phyloP scores from a whole-genome alignment of 495 filamentous ascomycete genomes.

The Friedmanniomyces simplex region DNA sequence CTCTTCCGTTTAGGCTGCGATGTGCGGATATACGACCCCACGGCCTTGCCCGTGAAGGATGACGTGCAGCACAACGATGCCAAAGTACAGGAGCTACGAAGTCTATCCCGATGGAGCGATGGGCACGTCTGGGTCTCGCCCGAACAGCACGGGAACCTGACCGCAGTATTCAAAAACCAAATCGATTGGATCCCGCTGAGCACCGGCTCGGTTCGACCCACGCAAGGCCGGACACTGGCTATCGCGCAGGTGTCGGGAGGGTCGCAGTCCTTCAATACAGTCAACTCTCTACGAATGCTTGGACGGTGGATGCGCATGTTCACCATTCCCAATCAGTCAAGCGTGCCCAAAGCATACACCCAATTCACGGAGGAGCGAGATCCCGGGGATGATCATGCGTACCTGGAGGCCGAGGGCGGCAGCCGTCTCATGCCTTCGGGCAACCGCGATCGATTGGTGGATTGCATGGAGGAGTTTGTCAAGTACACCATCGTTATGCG shows the following conservation, averaged over 20 bases:
- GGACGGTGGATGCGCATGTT: constrained; percentile 77
- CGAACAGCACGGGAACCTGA: constrained; percentile 64
- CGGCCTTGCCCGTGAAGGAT: constrained; percentile 53
- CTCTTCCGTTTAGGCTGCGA: constrained; percentile 60
- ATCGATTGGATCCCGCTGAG: constrained; percentile 65
- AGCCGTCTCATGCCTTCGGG: constrained; percentile 48
- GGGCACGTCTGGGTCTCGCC: constrained; percentile 61
- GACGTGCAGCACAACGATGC: constrained; percentile 46
- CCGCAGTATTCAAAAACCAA: constrained; percentile 64
- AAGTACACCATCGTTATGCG: constrained; percentile 62
- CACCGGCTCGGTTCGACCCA: constrained; percentile 54
- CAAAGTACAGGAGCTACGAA: constrained; percentile 57
- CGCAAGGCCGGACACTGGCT: constrained; percentile 56
- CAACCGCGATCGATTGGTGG: constrained; percentile 57
- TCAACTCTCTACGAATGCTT: constrained; percentile 59
- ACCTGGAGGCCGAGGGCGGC: constrained; percentile 33
- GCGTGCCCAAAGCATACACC: constrained; percentile 54
- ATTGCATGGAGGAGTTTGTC: constrained; percentile 72
- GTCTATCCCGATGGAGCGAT: constrained; percentile 56
- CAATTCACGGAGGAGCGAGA: constrained; percentile 48
- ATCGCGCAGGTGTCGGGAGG: constrained; percentile 58
- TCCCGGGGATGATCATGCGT: constrained; percentile 13
- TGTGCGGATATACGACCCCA: constrained; percentile 55
- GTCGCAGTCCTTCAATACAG: constrained; percentile 61
- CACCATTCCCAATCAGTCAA: constrained; percentile 58